These are phyloP conservation scores for Pseudogymnoascus sp. DNA, from an alignment of 2,329 filamentous ascomycete genomes.

Conservation along the genomic window DNA sequence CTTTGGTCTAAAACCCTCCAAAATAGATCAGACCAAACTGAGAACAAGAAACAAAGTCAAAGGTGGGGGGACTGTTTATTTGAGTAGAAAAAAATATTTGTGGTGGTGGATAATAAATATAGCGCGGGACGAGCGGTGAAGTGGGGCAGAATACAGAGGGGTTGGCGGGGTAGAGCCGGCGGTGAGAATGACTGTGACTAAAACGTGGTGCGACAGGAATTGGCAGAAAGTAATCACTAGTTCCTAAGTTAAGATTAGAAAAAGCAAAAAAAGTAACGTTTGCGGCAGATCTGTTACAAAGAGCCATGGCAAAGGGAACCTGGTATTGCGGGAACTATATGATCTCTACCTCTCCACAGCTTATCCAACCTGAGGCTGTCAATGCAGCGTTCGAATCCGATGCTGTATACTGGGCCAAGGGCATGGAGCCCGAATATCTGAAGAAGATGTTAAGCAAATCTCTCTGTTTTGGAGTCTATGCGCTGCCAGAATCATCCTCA, in stretches of 20 bases:
- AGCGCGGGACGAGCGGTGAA: constrained; percentile 5
- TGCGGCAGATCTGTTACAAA: neutral
- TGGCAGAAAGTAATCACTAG: neutral
- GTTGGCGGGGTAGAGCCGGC: neutral
- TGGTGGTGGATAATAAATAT: constrained; percentile 7
- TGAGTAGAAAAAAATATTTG: constrained; percentile 6
- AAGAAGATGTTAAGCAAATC: constrained; percentile 48
- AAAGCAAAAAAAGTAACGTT: neutral
- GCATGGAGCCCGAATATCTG: constrained; percentile 40
- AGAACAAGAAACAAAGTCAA: constrained; percentile 5
- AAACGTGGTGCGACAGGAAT: neutral
- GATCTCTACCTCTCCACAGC: constrained; percentile 50
- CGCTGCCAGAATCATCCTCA: constrained; percentile 26
- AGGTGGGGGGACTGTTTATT: constrained; percentile 6
- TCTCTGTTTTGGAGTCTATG: constrained; percentile 52
- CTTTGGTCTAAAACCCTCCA: constrained; percentile 6
- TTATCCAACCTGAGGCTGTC: constrained; percentile 46
- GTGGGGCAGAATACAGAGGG: constrained; percentile 6
- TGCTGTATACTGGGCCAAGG: constrained; percentile 52
- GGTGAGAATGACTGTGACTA: neutral
- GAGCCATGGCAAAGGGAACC: constrained; percentile 17
- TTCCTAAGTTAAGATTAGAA: neutral
- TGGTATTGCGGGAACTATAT: constrained; percentile 49
- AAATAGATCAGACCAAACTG: constrained; percentile 8
- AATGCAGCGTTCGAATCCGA: constrained; percentile 48